Base-by-base conservation (phyloP, 2,329 filamentous ascomycete species). In the Arthroderma sp. region DNA sequence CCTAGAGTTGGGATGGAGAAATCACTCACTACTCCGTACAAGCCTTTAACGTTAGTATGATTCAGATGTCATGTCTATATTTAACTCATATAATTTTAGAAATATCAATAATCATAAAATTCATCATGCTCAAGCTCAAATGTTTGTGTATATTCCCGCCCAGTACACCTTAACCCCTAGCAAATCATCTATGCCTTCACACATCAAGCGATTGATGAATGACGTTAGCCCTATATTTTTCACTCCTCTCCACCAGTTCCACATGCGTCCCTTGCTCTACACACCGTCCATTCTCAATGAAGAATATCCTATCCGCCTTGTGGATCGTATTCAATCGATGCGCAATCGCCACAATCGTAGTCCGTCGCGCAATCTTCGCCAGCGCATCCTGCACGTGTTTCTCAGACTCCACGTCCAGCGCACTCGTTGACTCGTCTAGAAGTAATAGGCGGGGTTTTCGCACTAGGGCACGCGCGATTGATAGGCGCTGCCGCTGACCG, bases 271-370 rank as follows among this genome's bases (percentile, higher is more conserved):
- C 71, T 49, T 65, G 62, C 37, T 72, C 71, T 4, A 69, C 67
- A 44, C 68, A 69, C 11, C 57, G 59, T 1, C 71, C 71, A 4
- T 62, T 65, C 46, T 75, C 71, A 22, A 74, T 64, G 22, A 66
- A 49, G 22, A 93, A 85, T 52, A 95, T 95, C 54, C 88, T 88
- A 62, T 95, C 83, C 0, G 88, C 87, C 49, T 56, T 56, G 42
- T 58, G 54, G 7, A 67, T 66, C 9, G 65, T 68, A 42, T 63
- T 59, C 41, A 68, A 52, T 29, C 64, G 58, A 51, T 68, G 65
- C 2, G 65, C 62, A 49, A 67, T 66, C 2, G 63, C 64, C 41
- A 68, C 57, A 29, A 65, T 58, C 7, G 64, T 68, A 8, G 59
- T 64, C 8, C 56, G 53, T 9, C 53, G 53, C 5, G 57, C 56